Percentiles rank a stretch among this genome's conserved stretches.
Conservation (phyloP, 176 grass and related monocot genomes). For the Poa annua region DNA sequence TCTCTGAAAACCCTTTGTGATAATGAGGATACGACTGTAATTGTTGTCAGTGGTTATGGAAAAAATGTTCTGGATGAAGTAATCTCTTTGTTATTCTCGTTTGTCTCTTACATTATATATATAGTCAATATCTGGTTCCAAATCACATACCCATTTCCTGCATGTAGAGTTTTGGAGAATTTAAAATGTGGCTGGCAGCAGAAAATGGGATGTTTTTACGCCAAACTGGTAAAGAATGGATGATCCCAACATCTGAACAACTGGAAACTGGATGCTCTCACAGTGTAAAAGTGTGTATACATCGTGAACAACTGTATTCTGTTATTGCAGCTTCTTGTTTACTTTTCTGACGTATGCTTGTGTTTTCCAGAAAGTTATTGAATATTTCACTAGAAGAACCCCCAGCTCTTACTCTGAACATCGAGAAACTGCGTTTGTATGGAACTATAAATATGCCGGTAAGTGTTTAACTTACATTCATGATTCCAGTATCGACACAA, state of each 20-base stretch:
- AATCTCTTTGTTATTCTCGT: slow-evolving; percentile 18
- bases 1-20: slow-evolving; percentile 70
- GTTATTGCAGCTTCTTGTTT: slow-evolving; percentile 9
- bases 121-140: neutral
- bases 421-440: slow-evolving; percentile 82
- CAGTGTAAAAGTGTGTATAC: slow-evolving; percentile 71
- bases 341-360: slow-evolving; percentile 30
- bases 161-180: slow-evolving; percentile 81
- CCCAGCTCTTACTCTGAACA: slow-evolving; percentile 85
- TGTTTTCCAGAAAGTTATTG: slow-evolving; percentile 72
- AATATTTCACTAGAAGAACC: slow-evolving; percentile 89
- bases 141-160: neutral
- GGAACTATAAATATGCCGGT: slow-evolving; percentile 96
- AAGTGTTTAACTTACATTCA: slow-evolving; percentile 20
- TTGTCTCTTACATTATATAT: neutral
- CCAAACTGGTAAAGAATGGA: slow-evolving; percentile 69
- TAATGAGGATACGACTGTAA: slow-evolving; percentile 75
- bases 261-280: slow-evolving; percentile 86
- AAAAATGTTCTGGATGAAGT: slow-evolving; percentile 87
- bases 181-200: slow-evolving; percentile 87
- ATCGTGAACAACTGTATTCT: slow-evolving; percentile 22
- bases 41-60: slow-evolving; percentile 88
- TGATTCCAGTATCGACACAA: too few species aligned
- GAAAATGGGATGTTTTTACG: slow-evolving; percentile 98
- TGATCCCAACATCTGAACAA: slow-evolving; percentile 83